phyloP scores from a whole-genome alignment of 371 early-diverging fungal genomes.

The Cokeromyces recurvatus region DNA sequence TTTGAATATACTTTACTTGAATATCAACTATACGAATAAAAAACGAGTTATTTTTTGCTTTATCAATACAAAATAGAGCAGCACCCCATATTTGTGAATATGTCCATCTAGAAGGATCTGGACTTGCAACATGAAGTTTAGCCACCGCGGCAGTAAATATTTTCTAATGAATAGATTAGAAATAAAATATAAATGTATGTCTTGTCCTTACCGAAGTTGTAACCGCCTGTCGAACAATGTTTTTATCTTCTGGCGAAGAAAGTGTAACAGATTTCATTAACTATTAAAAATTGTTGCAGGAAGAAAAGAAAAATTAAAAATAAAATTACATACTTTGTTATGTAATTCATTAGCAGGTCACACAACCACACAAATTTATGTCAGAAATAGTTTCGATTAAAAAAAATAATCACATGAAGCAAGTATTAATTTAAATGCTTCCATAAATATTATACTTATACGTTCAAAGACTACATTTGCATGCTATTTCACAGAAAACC shows the following conservation, averaged over 20 bases:
- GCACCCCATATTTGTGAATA: constrained; percentile 78
- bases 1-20: constrained; percentile 49
- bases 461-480: no score
- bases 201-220: constrained; percentile 32
- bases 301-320: neutral
- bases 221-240: constrained; percentile 32
- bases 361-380: no score
- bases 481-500: no score
- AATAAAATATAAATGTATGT: neutral
- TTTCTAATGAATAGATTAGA: constrained; percentile 60
- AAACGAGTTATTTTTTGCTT: constrained; percentile 53
- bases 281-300: neutral
- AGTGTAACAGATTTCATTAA: constrained; percentile 22
- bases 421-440: no score
- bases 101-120: constrained; percentile 64
- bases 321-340: no score
- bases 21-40: constrained; percentile 78
- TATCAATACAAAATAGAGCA: constrained; percentile 64
- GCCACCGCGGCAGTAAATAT: constrained; percentile 80
- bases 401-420: no score
- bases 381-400: no score
- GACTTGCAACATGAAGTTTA: constrained; percentile 77
- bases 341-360: no score
- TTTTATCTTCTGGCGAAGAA: constrained; percentile 33
- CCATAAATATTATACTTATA: no score